A percentile compares a stretch with the other conserved stretches of the same genome.
These are phyloP conservation scores for Candida boidinii DNA, from an alignment of 805 yeast species.

Conservation along the genomic window DNA sequence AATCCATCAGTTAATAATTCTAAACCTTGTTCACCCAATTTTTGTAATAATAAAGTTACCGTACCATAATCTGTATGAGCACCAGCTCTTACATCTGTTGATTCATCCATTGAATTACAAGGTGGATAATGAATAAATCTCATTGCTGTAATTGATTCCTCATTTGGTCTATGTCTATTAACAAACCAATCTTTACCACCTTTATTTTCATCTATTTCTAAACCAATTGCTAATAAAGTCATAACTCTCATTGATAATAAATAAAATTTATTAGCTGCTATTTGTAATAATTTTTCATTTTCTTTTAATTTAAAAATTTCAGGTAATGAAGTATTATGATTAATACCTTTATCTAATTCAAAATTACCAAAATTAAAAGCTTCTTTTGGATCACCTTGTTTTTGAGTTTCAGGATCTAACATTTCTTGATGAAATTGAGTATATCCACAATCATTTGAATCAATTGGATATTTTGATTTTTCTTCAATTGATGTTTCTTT, in stretches of 20 bases:
- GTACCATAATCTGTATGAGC: slow-evolving; percentile 81
- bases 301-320: slow-evolving; percentile 32
- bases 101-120: slow-evolving; percentile 34
- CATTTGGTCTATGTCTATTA: slow-evolving; percentile 39
- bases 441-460: slow-evolving; percentile 35
- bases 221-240: slow-evolving; percentile 46
- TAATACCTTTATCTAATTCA: slow-evolving; percentile 37
- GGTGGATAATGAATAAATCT: slow-evolving; percentile 64
- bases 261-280: slow-evolving; percentile 31
- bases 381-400: slow-evolving; percentile 52
- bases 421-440: slow-evolving; percentile 43
- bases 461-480: slow-evolving; percentile 26
- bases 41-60: slow-evolving; percentile 58
- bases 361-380: slow-evolving; percentile 56
- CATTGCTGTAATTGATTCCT: slow-evolving; percentile 53
- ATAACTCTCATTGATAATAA: slow-evolving; percentile 31
- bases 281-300: slow-evolving; percentile 26
- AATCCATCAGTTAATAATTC: slow-evolving; percentile 46
- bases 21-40: slow-evolving; percentile 57
- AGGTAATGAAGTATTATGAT: slow-evolving; percentile 34
- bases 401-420: slow-evolving; percentile 24
- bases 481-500: slow-evolving; percentile 24
- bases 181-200: slow-evolving; percentile 51
- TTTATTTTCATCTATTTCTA: slow-evolving; percentile 41
- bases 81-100: slow-evolving; percentile 58